Base-by-base conservation (phyloP, 2,329 filamentous ascomycete species). In the Neocatenulostroma microsporum region DNA sequence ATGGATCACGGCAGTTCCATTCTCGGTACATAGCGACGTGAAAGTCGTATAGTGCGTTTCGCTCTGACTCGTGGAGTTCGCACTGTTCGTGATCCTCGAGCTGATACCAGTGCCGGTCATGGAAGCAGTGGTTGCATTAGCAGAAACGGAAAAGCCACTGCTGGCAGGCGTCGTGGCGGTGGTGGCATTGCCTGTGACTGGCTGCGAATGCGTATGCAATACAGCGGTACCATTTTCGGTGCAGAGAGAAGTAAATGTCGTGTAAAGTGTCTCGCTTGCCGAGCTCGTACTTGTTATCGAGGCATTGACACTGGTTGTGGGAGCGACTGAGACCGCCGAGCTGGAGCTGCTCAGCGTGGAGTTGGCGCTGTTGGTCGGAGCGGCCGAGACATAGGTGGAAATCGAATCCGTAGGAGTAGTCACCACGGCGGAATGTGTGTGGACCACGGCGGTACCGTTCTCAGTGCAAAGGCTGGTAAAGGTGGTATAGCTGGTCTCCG, bases 141-240 rank as follows among this genome's bases (percentile, higher is more conserved):
- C 34, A 8, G 34, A 36, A 18, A 21, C 29, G 14, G 34, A 11
- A 11, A 19, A 21, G 11, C 17, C 17, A 14, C 9, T 5, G 25
- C 34, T 36, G 5, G 25, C 34, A 21, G n/a, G n/a, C n/a, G 11
- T 31, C 10, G 29, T 17, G 17, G 11, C 9, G 6, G 29, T 10
- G 17, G 29, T 31, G 18, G 29, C 11, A 17, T 23, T 35, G 21
- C 13, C 29, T 14, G 34, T 29, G 23, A 28, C 23, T 4, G 25
- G 34, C 11, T 11, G 11, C 14, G 34, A 36, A 15, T 28, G 24
- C 6, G 34, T 36, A 17, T 36, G 24, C 13, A 36, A 23, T 15
- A 29, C 19, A n/a, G 34, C 34, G 3, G 24, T 36, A 25, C 34
- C 34, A 36, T 36, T 36, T 29, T 28, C 34, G n/a, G 34, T 36